Percentiles rank a stretch among this genome's conserved stretches.
Conservation (phyloP, 2,329 filamentous ascomycete species). For the Trichoderma simmonsii region DNA sequence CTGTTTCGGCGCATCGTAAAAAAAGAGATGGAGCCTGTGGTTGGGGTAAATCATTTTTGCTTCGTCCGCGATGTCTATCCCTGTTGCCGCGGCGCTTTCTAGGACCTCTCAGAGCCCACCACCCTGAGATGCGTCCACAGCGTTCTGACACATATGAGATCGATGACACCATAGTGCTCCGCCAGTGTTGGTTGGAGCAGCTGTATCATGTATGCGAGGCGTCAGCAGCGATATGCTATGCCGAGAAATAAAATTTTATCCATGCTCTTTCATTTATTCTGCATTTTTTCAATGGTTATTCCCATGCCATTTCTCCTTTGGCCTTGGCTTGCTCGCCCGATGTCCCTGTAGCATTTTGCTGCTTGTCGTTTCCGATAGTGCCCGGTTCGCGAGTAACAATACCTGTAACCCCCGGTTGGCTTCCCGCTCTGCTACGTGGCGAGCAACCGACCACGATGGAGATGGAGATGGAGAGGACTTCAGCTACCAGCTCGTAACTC, state of each 20-base stretch:
- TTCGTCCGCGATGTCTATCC: not conserved
- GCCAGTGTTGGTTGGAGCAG: not conserved
- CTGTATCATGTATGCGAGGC: conserved; percentile 7
- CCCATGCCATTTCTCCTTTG: not conserved
- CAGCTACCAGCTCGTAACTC: conserved; percentile 1
- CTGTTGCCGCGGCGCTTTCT: not conserved
- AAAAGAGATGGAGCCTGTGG: not conserved
- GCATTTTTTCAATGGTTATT: not conserved
- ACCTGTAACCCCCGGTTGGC: not conserved
- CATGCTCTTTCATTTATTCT: not conserved
- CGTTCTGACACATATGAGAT: conserved; percentile 18
- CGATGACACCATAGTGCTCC: conserved; percentile 17
- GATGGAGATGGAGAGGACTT: not conserved
- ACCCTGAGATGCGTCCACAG: conserved; percentile 10
- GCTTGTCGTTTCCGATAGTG: conserved; percentile 9
- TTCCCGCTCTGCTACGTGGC: conserved; percentile 18
- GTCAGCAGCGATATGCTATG: conserved; percentile 11
- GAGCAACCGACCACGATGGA: conserved; percentile 13
- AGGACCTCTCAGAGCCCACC: conserved; percentile 8
- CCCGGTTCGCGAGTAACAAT: conserved; percentile 4
- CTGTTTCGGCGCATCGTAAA: not conserved
- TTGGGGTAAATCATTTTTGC: not conserved
- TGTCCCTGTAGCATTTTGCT: not conserved
- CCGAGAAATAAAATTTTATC: conserved; percentile 4
- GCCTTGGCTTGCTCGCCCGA: not conserved